Evolutionary conservation across 305 asterid genomes (phyloP).

Genomic region (Ilex paraguariensis): DNA sequence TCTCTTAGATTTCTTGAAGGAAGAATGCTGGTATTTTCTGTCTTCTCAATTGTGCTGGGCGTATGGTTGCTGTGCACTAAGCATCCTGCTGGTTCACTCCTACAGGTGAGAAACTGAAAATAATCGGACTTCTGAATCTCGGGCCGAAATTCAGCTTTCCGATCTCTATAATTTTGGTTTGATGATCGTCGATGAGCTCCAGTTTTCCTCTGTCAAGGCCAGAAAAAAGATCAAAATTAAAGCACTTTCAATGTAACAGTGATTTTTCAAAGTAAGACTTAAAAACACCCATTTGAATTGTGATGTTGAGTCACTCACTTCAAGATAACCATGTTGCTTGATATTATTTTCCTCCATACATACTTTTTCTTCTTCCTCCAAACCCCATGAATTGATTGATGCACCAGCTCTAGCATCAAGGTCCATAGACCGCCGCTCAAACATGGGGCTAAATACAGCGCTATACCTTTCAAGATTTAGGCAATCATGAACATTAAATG

Average conservation of each 20-base stretch:
- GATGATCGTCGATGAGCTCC: conserved; percentile 33
- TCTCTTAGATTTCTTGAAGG: conserved; percentile 21
- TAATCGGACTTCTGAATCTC: conserved; percentile 43
- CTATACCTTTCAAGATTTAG: conserved; percentile 33
- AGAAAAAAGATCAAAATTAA: not conserved
- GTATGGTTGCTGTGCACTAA: conserved; percentile 16
- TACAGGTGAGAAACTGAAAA: conserved; percentile 52
- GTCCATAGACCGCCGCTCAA: conserved; percentile 38
- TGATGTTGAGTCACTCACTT: conserved; percentile 39
- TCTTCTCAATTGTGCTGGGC: conserved; percentile 22
- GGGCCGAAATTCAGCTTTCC: conserved; percentile 32
- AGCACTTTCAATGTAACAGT: conserved; percentile 6
- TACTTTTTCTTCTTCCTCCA: conserved; percentile 26
- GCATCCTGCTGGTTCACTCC: conserved; percentile 35
- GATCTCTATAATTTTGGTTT: conserved; percentile 29
- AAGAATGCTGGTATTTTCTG: conserved; percentile 10
- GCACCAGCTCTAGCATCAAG: conserved; percentile 19
- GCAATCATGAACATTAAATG: not conserved
- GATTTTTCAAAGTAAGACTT: not conserved
- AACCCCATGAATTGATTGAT: conserved; percentile 28
- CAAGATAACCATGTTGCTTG: conserved; percentile 24
- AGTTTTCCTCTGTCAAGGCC: conserved; percentile 37
- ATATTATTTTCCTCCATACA: conserved; percentile 24
- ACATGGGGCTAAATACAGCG: conserved; percentile 54
- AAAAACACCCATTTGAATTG: conserved; percentile 7